Evolutionary conservation across 73 alveolate genomes (phyloP), one percentile per base, ranked within the genome.

Genomic region (Symbiodinium pilosum): DNA sequence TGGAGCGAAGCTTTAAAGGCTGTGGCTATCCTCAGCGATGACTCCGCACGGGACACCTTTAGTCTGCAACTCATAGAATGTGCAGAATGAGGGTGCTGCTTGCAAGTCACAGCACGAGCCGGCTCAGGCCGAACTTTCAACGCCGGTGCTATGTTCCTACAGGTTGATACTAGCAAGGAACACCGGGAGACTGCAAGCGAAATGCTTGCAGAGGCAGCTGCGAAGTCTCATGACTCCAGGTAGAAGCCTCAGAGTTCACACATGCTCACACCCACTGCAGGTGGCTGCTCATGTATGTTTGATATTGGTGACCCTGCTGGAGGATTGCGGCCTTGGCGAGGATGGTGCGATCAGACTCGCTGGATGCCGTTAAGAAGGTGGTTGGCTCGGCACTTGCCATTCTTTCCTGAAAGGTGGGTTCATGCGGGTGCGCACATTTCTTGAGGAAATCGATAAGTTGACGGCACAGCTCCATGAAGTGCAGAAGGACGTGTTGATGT

Each of bases 1-100:
- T n/a, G n/a, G n/a, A n/a, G n/a, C n/a, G n/a, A n/a, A n/a, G n/a
- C n/a, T n/a, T n/a, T 69, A 47, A 41, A 88, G 95, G 95, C 95
- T 34, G 51, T 64, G 11, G 95, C 87, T 39, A 88, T 88, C 73
- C 51, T 88, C 68, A 88, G 87, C 21, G 95, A 88, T 36, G 95
- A 88, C 71, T 88, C 95, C 26, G 95, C 95, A 18, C 86, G 95
- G 3, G 95, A 88, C 95, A 88, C 95, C 64, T 88, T 88, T 86
- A 64, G 95, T 56, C 28, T 43, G 44, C 85, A 24, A 26, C 85
- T 36, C 2, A 73, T n/a, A 6, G 9, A 4, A 20, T 59, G 34
- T 28, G n/a, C 38, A 59, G 30, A 26, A 4, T 59, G 71, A 52
- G 21, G 21, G 21, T 12, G 21, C 71, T 21, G 12, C 71, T 52